Conservation (phyloP, 2,329 filamentous ascomycete species). For the Lasiodiplodia sp. region DNA sequence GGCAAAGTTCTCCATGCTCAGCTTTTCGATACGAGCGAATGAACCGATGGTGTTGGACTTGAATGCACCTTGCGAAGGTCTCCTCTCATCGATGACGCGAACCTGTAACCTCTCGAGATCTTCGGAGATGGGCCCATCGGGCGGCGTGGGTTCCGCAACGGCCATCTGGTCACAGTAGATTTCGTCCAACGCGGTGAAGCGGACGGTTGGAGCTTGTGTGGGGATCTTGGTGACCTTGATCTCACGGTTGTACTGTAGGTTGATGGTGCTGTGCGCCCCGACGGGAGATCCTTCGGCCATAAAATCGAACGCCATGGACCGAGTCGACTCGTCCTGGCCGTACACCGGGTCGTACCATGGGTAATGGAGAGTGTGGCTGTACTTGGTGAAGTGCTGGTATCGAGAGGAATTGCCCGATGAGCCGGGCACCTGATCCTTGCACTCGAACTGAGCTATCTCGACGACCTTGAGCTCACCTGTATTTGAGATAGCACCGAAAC, state of each 20-base stretch:
- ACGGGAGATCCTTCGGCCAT: constrained; percentile 55
- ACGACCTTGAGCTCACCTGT: constrained; percentile 66
- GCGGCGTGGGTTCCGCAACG: constrained; percentile 41
- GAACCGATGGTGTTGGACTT: constrained; percentile 12
- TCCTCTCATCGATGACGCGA: constrained; percentile 2
- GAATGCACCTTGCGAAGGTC: not conserved
- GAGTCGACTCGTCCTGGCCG: constrained; percentile 53
- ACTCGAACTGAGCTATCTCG: constrained; percentile 61
- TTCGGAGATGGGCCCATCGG: constrained; percentile 43
- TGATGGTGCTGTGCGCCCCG: constrained; percentile 60
- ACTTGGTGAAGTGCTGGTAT: constrained; percentile 54
- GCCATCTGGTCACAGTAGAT: constrained; percentile 46
- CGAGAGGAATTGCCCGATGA: constrained; percentile 41
- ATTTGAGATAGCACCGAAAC: constrained; percentile 65
- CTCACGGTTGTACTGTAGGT: constrained; percentile 59
- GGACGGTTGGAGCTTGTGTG: constrained; percentile 49
- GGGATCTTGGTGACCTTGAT: constrained; percentile 60
- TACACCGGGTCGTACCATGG: constrained; percentile 56
- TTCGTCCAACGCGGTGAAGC: constrained; percentile 54
- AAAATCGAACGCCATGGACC: constrained; percentile 68
- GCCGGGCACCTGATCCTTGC: constrained; percentile 32
- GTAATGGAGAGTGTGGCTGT: constrained; percentile 50
- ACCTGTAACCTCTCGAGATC: constrained; percentile 41
- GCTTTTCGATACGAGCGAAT: constrained; percentile 38
- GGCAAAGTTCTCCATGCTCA: constrained; percentile 44